Percentiles rank a stretch among this genome's conserved stretches.
Conservation (phyloP, 768 basidiomycete genomes). For the Mycena galericulata region DNA sequence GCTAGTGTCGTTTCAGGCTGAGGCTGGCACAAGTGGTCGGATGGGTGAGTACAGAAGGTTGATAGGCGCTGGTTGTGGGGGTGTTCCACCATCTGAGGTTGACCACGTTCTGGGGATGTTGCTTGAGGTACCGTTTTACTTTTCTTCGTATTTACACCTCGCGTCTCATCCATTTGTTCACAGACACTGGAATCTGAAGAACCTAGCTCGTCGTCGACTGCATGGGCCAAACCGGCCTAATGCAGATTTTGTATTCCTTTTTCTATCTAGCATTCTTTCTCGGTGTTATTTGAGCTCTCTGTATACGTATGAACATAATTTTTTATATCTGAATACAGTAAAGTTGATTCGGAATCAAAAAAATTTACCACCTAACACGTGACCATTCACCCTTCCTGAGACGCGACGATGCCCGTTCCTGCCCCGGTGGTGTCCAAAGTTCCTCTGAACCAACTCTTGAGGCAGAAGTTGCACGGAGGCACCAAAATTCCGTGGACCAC, state of each 20-base stretch:
- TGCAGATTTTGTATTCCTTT: conserved; percentile 20
- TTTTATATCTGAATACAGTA: too few species aligned
- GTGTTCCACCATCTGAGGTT: conserved; percentile 87
- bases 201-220: conserved; percentile 68
- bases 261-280: conserved; percentile 28
- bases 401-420: neutral
- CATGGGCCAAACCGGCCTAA: conserved; percentile 49
- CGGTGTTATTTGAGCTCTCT: conserved; percentile 19
- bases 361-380: neutral
- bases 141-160: conserved; percentile 9
- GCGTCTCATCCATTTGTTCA: conserved; percentile 19
- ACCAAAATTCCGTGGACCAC: conserved; percentile 32
- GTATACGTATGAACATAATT: conserved; percentile 18
- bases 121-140: conserved; percentile 68
- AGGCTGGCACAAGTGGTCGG: conserved; percentile 89
- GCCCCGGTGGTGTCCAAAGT: conserved; percentile 27
- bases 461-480: conserved; percentile 16
- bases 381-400: neutral
- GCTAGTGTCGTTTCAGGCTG: conserved; percentile 85
- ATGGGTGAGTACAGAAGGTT: conserved; percentile 92
- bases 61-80: conserved; percentile 92
- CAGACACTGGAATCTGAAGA: conserved; percentile 89
- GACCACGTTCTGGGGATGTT: conserved; percentile 88
- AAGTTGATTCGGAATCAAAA: too few species aligned
- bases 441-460: conserved; percentile 14